Base-by-base conservation (phyloP, 257 asterid species). In the Avicennia marina region DNA sequence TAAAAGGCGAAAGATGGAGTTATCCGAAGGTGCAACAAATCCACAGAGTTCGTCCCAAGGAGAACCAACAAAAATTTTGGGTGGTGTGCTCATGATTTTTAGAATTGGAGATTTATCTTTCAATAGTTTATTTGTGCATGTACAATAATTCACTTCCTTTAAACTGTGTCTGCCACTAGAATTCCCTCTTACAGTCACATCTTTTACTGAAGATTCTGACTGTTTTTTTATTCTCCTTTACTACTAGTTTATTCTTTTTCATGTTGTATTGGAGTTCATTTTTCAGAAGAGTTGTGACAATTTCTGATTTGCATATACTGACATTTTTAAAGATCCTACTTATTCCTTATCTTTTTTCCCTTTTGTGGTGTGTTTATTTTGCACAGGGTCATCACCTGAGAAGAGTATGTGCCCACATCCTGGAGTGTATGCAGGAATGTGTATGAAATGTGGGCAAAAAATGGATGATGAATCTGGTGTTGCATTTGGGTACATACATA, bases 401-500 rank as follows among this genome's bases (percentile, higher is more conserved):
- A 67, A 68, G 66, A 47, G 60, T 51, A 25, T 58, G 16, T 88
- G 96, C 62, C 41, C 72, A 25, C 98, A 91, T 80, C 98, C 98
- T 36, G 98, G 96, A 64, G 60, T 59, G 36, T 74, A 74, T 54
- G 91, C 85, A 33, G 98, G 98, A 69, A 81, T 91, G 90, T 91
- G 98, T 64, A 73, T 91, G 66, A 64, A 49, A 56, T 91, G 98
- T 72, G 98, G 96, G 45, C 65, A 65, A 66, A 75, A 56, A 53
- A 64, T 68, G 74, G 95, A 87, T 56, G 82, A 79, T 53, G 95
- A 75, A 62, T 75, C 94, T 60, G 95, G 95, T 46, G 87, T 90
- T 59, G 76, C 95, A 46, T 73, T 87, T 62, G 81, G 85, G 33
- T 90, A 87, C 85, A 85, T 90, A 40, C 89, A 90, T 62, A 85